Evolutionary conservation across 2,329 filamentous ascomycete genomes (phyloP).

Genomic region (Chaetomium strumarium): DNA sequence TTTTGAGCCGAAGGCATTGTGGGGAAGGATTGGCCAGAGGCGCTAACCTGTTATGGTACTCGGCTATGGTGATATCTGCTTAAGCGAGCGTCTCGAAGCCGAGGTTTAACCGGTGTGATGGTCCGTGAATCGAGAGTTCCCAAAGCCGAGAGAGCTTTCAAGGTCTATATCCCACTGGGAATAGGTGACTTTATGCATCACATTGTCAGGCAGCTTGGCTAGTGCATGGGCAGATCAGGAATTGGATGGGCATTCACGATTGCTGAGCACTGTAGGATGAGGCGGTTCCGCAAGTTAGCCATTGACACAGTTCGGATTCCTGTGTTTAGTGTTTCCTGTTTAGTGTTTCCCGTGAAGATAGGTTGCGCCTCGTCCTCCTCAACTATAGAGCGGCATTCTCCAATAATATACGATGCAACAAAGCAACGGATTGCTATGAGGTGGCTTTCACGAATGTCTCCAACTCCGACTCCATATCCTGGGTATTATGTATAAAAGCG

Average conservation of each 20-base stretch:
- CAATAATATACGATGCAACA: slow-evolving; percentile 13
- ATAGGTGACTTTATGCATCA: too few species aligned
- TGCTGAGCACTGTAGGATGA: background rate
- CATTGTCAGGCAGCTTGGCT: too few species aligned
- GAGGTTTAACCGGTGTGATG: background rate
- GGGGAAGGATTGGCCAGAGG: slow-evolving; percentile 11
- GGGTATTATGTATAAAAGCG: background rate
- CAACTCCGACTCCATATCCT: background rate
- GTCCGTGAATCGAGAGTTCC: background rate
- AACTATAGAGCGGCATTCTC: background rate
- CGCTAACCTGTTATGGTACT: slow-evolving; percentile 4
- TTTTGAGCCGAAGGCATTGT: slow-evolving; percentile 14
- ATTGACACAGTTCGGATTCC: too few species aligned
- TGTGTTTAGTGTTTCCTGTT: too few species aligned
- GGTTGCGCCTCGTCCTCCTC: background rate
- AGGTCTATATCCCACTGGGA: too few species aligned
- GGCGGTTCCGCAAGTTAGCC: too few species aligned
- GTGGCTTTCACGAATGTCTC: background rate
- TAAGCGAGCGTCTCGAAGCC: background rate
- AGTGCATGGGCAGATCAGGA: too few species aligned
- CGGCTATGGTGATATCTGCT: slow-evolving; percentile 13
- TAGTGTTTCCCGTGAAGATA: too few species aligned
- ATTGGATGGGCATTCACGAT: background rate
- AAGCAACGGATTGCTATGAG: slow-evolving; percentile 1
- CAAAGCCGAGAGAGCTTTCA: too few species aligned